Base-by-base conservation (phyloP, 2,329 filamentous ascomycete species). In the Orbilia ellipsospora region DNA sequence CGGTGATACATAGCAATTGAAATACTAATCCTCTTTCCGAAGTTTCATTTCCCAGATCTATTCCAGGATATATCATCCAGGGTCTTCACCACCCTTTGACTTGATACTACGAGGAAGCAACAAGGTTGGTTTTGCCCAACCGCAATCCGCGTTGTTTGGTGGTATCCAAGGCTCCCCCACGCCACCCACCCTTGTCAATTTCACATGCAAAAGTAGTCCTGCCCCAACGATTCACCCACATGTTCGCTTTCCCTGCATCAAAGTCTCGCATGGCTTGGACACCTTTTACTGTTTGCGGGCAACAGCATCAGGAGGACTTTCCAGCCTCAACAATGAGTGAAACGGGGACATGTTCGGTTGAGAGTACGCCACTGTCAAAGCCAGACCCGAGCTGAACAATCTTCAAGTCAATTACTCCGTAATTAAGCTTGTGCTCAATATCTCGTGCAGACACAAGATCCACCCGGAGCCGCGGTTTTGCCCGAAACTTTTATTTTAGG, bases 401-500 rank as follows among this genome's bases (percentile, higher is more conserved):
- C 60, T 61, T 23, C 23, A 4, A 23, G 23, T 23, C 4, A 23
- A 4, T 23, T 23, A 2, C 23, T 23, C 23, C 23, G 23, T 23
- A 23, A 10, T 36, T 56, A 62, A 57, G 59, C 56, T 70, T 70
- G 57, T 62, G 65, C 48, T 55, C 36, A 23, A 40, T 70, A 70
- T 70, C 66, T 63, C 40, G 63, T 70, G 66, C 66, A 44, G 40
- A 63, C 15, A 36, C 15, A 12, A 70, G 23, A 42, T 42, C 40
- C 44, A 31, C 51, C 44, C 31, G 36, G 57, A 70, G 66, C 66
- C 57, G 66, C 66, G 66, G 57, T 63, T 70, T 70, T 63, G 52
- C 44, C 66, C 66, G 66, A 70, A 16, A 40, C n/a, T 31, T 42
- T 51, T 59, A 45, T 18, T 54, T 31, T 62, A 40, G 51, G 51